Base-by-base conservation (phyloP, 2,329 filamentous ascomycete species). In the Tolypocladium nubicola region DNA sequence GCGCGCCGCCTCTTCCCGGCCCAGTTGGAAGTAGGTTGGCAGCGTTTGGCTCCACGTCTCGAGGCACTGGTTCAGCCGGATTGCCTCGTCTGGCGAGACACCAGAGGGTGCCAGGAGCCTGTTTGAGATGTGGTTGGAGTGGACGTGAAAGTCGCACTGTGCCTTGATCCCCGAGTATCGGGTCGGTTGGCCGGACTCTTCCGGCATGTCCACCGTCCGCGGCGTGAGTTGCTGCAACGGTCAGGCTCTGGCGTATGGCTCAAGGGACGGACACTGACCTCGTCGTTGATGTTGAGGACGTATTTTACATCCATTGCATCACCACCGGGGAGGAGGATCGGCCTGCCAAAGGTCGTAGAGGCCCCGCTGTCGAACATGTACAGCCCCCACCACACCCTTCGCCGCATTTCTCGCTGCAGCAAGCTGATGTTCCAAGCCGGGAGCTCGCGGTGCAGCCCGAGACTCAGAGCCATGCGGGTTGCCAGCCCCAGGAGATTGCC, bases 401-500 rank as follows among this genome's bases (percentile, higher is more conserved):
- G 67, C 35, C 73, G 66, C 53, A 73, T 72, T 57, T 75, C 72
- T 43, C 69, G 66, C 52, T 70, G 68, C 11, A 73, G 62, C 2
- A 67, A 64, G 35, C 64, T 68, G 53, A 68, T 68, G 37, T 66
- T 61, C 66, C 66, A 69, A 19, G 62, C 64, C 1, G 67, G 65
- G 13, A 75, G 65, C 58, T 79, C 77, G 13, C 73, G 71, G 59
- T 79, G 75, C 0, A 79, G 68, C 0, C 76, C 76, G 19, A 79
- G 61, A 1, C 76, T 75, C 14, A 78, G 68, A 0, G 76, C 76
- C 69, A 78, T 74, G n/a, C 75, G 69, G 6, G 73, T 70, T 5
- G 76, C 76, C 19, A 78, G 70, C 2, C 76, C 76, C 33, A 77
- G 68, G 50, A 76, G 76, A 58, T 76, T 78, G 56, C 75, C 78